Conservation (phyloP, 106 monocot species). For the Hemerocallis citrina region DNA sequence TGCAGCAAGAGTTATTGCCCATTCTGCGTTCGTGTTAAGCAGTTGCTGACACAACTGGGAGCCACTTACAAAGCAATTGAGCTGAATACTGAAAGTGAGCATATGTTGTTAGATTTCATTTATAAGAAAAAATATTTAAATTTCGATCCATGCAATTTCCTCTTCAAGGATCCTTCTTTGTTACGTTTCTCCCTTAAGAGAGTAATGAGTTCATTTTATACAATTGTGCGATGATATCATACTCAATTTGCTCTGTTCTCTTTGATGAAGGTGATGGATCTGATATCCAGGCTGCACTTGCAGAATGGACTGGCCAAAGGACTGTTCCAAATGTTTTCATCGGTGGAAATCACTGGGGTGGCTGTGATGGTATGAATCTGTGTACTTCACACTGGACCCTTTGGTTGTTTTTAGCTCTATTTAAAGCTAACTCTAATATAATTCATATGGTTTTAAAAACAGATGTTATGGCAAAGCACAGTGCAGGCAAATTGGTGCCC, state of each 20-base stretch:
- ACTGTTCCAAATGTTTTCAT: constrained; percentile 93
- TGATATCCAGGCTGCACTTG: constrained; percentile 56
- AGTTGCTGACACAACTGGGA: constrained; percentile 52
- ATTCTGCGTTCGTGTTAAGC: constrained; percentile 59
- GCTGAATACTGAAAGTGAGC: constrained; percentile 72
- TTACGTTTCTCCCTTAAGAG: no score
- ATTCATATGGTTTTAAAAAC: constrained; percentile 6
- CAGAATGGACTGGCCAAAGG: constrained; percentile 70
- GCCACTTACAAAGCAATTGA: constrained; percentile 52
- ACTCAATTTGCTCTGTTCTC: background rate
- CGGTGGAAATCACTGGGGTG: constrained; percentile 78
- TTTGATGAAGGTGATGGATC: constrained; percentile 64
- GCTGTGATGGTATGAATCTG: constrained; percentile 61
- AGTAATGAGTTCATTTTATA: background rate
- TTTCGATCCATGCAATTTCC: no score
- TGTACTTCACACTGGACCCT: background rate
- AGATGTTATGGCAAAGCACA: constrained; percentile 43
- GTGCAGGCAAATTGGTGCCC: constrained; percentile 57
- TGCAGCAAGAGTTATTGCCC: constrained; percentile 83
- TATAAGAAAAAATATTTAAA: no score
- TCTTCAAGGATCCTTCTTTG: no score
- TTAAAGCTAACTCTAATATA: background rate
- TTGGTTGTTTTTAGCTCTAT: background rate
- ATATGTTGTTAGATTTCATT: background rate
- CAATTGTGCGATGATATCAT: background rate